Evolutionary conservation across 306 rosid species (phyloP).

Genomic region (Inga laurina): DNA sequence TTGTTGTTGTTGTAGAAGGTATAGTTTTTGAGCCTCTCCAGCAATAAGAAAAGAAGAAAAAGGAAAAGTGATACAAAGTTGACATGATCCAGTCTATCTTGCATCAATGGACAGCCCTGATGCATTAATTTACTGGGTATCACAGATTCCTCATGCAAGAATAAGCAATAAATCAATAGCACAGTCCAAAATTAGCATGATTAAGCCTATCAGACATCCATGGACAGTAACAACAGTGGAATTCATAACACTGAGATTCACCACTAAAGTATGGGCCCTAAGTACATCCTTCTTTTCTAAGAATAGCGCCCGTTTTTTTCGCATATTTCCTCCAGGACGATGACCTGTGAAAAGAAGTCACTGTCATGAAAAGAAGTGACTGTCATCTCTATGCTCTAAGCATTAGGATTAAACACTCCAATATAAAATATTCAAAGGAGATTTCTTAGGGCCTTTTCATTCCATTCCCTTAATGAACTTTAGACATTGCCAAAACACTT

Average conservation of each 20-base stretch:
- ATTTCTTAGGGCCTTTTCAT: too few relatives aligned
- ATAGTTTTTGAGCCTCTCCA: neutral
- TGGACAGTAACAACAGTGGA: neutral
- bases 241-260: neutral
- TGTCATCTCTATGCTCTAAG: neutral
- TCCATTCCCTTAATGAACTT: neutral
- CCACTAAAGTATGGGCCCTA: neutral
- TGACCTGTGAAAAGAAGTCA: neutral
- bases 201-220: neutral
- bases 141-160: too few relatives aligned
- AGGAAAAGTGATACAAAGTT: too few relatives aligned
- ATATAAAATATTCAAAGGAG: neutral
- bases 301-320: neutral
- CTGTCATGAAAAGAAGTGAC: neutral
- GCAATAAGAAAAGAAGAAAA: neutral
- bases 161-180: neutral
- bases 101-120: too few relatives aligned
- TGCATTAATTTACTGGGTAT: too few relatives aligned
- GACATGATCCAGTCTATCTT: too few relatives aligned
- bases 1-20: neutral
- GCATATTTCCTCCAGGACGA: neutral
- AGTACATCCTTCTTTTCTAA: neutral
- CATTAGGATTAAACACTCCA: neutral
- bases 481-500: neutral
- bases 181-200: neutral